Evolutionary conservation across 2,329 filamentous ascomycete species (phyloP).

Genomic region (Phialophora tarda): DNA sequence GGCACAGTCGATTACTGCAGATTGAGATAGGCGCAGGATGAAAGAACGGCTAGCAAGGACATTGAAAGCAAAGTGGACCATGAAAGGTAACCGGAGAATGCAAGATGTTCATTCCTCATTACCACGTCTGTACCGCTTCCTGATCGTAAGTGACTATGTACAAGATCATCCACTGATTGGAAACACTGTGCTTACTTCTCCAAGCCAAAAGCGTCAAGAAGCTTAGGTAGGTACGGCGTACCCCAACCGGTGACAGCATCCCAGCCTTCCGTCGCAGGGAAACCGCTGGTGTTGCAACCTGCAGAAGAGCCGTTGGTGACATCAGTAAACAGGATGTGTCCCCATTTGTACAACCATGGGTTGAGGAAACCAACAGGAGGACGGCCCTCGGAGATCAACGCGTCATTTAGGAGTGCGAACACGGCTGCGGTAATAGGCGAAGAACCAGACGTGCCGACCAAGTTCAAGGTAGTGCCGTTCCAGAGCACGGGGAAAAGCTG

Average conservation of each 20-base stretch:
- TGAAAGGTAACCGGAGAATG: slow-evolving; percentile 5
- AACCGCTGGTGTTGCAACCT: slow-evolving; percentile 45
- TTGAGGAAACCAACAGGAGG: slow-evolving; percentile 39
- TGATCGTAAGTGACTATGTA: slow-evolving; percentile 19
- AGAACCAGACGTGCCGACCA: slow-evolving; percentile 55
- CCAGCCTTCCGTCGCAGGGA: slow-evolving; percentile 43
- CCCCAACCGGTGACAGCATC: slow-evolving; percentile 46
- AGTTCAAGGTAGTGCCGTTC: slow-evolving; percentile 45
- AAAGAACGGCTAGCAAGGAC: background rate
- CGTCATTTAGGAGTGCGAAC: slow-evolving; percentile 37
- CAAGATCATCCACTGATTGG: slow-evolving; percentile 9
- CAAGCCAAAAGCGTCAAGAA: slow-evolving; percentile 33
- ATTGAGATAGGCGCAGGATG: slow-evolving; percentile 2
- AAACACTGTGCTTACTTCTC: slow-evolving; percentile 22
- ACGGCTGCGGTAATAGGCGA: slow-evolving; percentile 36
- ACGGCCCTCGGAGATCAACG: slow-evolving; percentile 34
- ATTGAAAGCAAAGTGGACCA: background rate
- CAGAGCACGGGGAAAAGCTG: slow-evolving; percentile 50
- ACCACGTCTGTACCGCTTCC: slow-evolving; percentile 9
- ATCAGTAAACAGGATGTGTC: slow-evolving; percentile 42
- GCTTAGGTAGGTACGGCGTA: slow-evolving; percentile 40
- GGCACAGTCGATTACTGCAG: background rate
- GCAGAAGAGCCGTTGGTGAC: slow-evolving; percentile 43
- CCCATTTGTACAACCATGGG: slow-evolving; percentile 37
- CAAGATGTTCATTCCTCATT: slow-evolving; percentile 21